Percentiles rank a stretch among this genome's conserved stretches.
Evolutionary conservation across 805 yeast genomes (phyloP).

Genomic region (Yamadazyma takamatsuzukensis): DNA sequence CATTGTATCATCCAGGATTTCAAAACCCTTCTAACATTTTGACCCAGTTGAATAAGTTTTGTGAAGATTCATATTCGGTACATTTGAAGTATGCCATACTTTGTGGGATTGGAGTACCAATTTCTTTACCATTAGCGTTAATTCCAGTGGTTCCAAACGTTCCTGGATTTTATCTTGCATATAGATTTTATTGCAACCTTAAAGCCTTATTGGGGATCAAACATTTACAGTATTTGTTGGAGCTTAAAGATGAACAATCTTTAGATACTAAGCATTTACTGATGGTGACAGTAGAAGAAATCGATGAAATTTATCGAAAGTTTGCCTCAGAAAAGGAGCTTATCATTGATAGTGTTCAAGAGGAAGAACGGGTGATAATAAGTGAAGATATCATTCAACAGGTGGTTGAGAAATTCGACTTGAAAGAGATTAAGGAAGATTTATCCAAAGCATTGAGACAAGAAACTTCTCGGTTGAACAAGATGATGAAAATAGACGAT

Average conservation of each 20-base stretch:
- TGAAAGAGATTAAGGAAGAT: constrained; percentile 42
- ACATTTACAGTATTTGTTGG: constrained; percentile 59
- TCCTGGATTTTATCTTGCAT: constrained; percentile 84
- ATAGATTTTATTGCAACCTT: constrained; percentile 79
- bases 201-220: constrained; percentile 73
- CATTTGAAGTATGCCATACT: constrained; percentile 56
- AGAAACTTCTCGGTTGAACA: constrained; percentile 36
- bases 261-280: constrained; percentile 20
- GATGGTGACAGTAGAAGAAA: constrained; percentile 12
- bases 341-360: constrained; percentile 11
- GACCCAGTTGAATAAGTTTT: constrained; percentile 40
- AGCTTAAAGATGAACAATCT: constrained; percentile 10
- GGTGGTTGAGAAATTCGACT: constrained; percentile 43
- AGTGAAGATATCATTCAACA: constrained; percentile 43
- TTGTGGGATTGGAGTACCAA: constrained; percentile 63
- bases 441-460: constrained; percentile 52
- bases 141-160: constrained; percentile 87
- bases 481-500: constrained; percentile 15
- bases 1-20: constrained; percentile 36
- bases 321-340: constrained; percentile 5
- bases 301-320: constrained; percentile 18
- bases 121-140: constrained; percentile 75
- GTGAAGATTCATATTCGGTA: constrained; percentile 40
- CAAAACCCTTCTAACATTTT: constrained; percentile 29
- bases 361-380: constrained; percentile 38